Evolutionary conservation across 2,329 filamentous ascomycete species (phyloP).

Genomic region (Sarocladiaceae sp.): DNA sequence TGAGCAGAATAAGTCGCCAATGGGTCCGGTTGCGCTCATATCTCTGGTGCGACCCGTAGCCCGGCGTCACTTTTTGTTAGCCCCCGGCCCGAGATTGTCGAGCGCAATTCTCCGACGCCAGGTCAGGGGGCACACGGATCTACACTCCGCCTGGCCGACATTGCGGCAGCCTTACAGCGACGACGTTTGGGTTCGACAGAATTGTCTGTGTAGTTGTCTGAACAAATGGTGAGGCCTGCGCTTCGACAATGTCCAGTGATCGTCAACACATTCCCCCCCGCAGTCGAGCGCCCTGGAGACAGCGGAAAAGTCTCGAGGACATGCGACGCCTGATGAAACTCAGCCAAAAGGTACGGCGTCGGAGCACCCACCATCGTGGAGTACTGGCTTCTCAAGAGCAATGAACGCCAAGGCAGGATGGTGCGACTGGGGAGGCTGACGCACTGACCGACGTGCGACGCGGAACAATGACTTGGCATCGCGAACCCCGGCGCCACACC

Average conservation of each 20-base stretch:
- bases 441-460: conserved; percentile 7
- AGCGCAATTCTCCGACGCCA: conserved; percentile 7
- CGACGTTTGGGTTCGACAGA: too few relatives aligned
- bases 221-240: too few relatives aligned
- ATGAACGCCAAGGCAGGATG: not conserved
- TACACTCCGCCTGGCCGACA: not conserved
- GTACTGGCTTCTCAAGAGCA: not conserved
- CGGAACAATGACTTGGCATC: conserved; percentile 6
- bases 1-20: too few relatives aligned
- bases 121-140: not conserved
- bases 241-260: too few relatives aligned
- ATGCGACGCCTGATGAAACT: conserved; percentile 8
- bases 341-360: not conserved
- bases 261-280: too few relatives aligned
- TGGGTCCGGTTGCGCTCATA: not conserved
- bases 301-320: conserved; percentile 7
- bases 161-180: not conserved
- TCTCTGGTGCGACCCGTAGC: conserved; percentile 3
- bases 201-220: too few relatives aligned
- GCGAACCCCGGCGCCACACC: conserved; percentile 8
- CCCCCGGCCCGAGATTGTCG: conserved; percentile 8
- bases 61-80: not conserved
- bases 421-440: conserved; percentile 3
- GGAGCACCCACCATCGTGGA: too few relatives aligned
- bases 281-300: too few relatives aligned